These are phyloP conservation scores for Epichloe glyceriae DNA, from an alignment of 2,329 filamentous ascomycete species.

Conservation along the genomic window DNA sequence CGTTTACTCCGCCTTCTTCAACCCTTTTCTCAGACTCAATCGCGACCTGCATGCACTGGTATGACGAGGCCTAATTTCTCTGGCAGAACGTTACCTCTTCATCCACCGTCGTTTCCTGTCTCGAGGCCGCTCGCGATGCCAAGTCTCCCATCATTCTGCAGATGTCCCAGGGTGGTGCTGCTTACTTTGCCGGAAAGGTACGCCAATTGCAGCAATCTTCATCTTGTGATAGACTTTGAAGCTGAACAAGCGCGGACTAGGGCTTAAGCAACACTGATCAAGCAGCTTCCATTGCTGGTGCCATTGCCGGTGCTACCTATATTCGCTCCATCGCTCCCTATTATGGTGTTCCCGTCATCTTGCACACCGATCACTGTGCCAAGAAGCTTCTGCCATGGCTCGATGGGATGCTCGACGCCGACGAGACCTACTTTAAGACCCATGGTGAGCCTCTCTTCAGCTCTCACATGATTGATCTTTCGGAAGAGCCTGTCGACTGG, in stretches of 20 bases:
- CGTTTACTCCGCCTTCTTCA: conserved; percentile 6
- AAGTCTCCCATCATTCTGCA: conserved; percentile 91
- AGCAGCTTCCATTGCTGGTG: conserved; percentile 75
- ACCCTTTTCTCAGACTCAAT: background rate
- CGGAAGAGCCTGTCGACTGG: conserved; percentile 77
- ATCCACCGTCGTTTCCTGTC: conserved; percentile 61
- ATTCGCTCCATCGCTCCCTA: conserved; percentile 75
- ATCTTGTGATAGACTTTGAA: background rate
- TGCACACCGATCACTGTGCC: conserved; percentile 97
- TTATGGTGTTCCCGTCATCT: conserved; percentile 83
- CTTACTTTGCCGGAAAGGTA: conserved; percentile 83
- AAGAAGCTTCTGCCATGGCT: conserved; percentile 99
- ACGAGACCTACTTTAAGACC: conserved; percentile 90
- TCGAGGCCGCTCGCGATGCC: conserved; percentile 88
- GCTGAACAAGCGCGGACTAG: conserved; percentile 16
- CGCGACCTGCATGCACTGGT: background rate
- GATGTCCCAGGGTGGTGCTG: conserved; percentile 83
- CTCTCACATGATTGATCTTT: conserved; percentile 97
- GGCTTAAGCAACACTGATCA: conserved; percentile 72
- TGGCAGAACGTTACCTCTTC: conserved; percentile 79
- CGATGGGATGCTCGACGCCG: conserved; percentile 87
- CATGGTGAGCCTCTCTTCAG: conserved; percentile 88
- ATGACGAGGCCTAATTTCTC: background rate
- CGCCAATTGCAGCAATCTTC: background rate
- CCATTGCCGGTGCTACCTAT: conserved; percentile 84